Conservation (phyloP, 140 eudicot species). For the Erigeron philadelphicus region DNA sequence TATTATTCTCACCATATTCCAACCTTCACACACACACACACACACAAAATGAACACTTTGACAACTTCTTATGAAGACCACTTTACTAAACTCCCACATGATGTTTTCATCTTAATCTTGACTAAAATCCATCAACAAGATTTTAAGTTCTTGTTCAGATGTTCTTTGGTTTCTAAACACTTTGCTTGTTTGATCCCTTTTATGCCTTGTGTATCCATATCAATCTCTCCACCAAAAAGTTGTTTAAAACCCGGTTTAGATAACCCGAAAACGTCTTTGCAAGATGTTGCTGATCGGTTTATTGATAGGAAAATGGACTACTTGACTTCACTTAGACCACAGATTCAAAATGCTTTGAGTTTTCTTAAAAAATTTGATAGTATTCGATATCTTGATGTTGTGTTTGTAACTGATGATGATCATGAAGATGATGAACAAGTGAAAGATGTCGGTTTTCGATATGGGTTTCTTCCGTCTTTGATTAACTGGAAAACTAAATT, state of each 20-base stretch:
- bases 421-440: background rate
- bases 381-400: constrained; percentile 24
- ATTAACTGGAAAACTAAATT: constrained; percentile 30
- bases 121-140: constrained; percentile 33
- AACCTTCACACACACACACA: background rate
- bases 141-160: constrained; percentile 28
- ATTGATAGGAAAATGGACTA: constrained; percentile 35
- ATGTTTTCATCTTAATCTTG: constrained; percentile 30
- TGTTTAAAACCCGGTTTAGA: constrained; percentile 12
- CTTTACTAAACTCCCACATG: constrained; percentile 26
- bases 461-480: constrained; percentile 31
- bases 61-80: constrained; percentile 18
- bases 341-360: constrained; percentile 30
- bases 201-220: constrained; percentile 28
- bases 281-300: constrained; percentile 31
- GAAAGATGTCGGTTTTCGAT: constrained; percentile 24
- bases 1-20: background rate
- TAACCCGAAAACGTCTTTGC: constrained; percentile 17
- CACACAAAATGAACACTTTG: background rate
- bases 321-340: constrained; percentile 31
- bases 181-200: constrained; percentile 28
- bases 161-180: constrained; percentile 29
- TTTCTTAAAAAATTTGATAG: constrained; percentile 21
- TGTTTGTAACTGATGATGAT: constrained; percentile 31
- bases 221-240: constrained; percentile 19